Base-by-base conservation (phyloP, 1,284 basidiomycete genomes). In the Trametes polyzona region DNA sequence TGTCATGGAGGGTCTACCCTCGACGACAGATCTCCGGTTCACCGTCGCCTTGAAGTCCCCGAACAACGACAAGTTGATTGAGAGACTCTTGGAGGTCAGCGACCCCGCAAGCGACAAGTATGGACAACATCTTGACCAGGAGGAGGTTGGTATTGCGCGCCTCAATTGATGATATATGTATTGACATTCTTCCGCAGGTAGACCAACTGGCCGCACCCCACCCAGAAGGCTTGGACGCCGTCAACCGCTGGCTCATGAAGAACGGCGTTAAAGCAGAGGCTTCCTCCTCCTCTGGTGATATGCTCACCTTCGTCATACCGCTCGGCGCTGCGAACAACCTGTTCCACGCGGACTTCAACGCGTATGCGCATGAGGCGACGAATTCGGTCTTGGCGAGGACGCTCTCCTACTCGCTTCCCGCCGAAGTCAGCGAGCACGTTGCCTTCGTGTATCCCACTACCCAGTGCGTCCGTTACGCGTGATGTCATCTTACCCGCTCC, bases 361-460 rank as follows among this genome's bases (percentile, higher is more conserved):
- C 62, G 5, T 79, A 74, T 62, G 62, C 57, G 26, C 72, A 78
- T 57, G 52, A 63, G 16, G 63, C 61, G 16, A 73, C 65, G 12
- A 68, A 73, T 36, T 52, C 65, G 29, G 48, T 63, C 30, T 43
- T 65, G 19, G 53, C 70, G 46, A 73, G 74, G 44, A 77, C 76
- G 4, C 67, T 75, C 21, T 65, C 70, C 1, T 77, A 76, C 65
- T 76, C 75, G 6, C 57, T 78, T 24, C 77, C 77, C 4, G 52
- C 64, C 0, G 67, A 69, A 37, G 59, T 78, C 16, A 33, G 69
- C 36, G 61, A 62, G 7, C 73, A 76, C 53, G 55, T 78, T 35
- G 64, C 71, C 4, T 63, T 76, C 17, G 61, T 78, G 12, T 74
- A 77, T 51, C 77, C 77, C 1, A 76, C 74, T 0, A 70, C 64